Evolutionary conservation across 805 yeast species (phyloP), one percentile per base, ranked within the genome.

Genomic region (Naumovozyma dairenensis): DNA sequence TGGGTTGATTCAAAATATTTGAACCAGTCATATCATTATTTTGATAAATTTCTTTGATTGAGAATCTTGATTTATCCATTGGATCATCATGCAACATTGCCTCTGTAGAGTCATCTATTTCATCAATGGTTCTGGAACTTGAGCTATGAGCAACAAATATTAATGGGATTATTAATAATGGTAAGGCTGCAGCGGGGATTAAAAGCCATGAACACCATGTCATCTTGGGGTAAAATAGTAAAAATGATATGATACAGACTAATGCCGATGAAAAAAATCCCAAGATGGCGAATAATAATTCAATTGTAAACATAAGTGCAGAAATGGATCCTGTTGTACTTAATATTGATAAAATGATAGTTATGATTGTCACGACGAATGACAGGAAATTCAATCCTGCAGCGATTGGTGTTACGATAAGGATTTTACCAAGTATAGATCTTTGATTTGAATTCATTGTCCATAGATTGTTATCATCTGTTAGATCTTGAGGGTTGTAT

Each of bases 161-260:
- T 27, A 74, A 53, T 5, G 80, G 71, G 2, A 77, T 39, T 2
- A 75, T 57, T 2, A 74, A 34, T 37, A 81, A 58, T 35, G 67
- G 66, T 34, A 76, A 56, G 0, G 66, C 78, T 9, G 82, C 79
- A 4, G 83, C 69, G 1, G 80, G 85, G 19, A 80, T 67, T 47
- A 78, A 62, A 21, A 77, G 51, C 87, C 89, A 81, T 6, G 77
- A 66, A n/a, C 76, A 66, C 87, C 87, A 81, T 5, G 66, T 57
- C 13, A 78, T 65, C 40, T 76, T 62, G 6, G 92, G 92, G 45
- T 65, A 69, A 52, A 77, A 81, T 12, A 74, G 59, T 32, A 82
- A 46, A 25, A 80, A 65, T 0, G 64, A 62, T 19, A 76, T 67
- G 8, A 81, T 57, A 34, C 80, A 71, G 16, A 69, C 57, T 26